A percentile compares a stretch with the other conserved stretches of the same genome.
phyloP scores from a whole-genome alignment of 2,329 filamentous ascomycete genomes.

The Lomentospora prolificans region DNA sequence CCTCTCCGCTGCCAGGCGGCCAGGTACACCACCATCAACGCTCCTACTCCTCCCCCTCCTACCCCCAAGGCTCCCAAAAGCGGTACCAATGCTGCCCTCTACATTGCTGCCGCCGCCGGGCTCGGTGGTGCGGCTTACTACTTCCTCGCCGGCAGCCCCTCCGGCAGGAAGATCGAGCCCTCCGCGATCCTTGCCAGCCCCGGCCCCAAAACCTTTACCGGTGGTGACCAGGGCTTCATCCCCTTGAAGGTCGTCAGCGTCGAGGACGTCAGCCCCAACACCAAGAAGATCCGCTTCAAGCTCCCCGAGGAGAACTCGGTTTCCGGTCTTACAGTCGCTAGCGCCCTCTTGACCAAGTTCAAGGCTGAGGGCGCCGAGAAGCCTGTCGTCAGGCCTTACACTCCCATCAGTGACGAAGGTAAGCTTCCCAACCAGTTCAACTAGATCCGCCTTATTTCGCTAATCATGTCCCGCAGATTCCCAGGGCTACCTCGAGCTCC shows the following conservation, averaged over 20 bases:
- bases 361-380: slow-evolving; percentile 77
- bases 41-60: slow-evolving; percentile 32
- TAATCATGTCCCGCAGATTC: slow-evolving; percentile 38
- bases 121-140: slow-evolving; percentile 50
- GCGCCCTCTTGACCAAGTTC: slow-evolving; percentile 86
- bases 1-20: slow-evolving; percentile 46
- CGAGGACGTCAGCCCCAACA: slow-evolving; percentile 84
- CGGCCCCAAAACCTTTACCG: slow-evolving; percentile 51
- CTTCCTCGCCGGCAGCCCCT: slow-evolving; percentile 28
- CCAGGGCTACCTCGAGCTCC: slow-evolving; percentile 72
- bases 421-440: slow-evolving; percentile 17
- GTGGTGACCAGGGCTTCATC: slow-evolving; percentile 84
- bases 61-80: slow-evolving; percentile 38
- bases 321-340: slow-evolving; percentile 72
- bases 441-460: too few species aligned
- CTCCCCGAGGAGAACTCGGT: slow-evolving; percentile 77
- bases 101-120: slow-evolving; percentile 48
- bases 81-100: slow-evolving; percentile 49
- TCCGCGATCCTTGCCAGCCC: slow-evolving; percentile 32
- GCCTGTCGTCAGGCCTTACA: slow-evolving; percentile 84
- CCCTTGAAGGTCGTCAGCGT: slow-evolving; percentile 69
- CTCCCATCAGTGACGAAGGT: slow-evolving; percentile 81
- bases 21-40: slow-evolving; percentile 55
- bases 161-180: slow-evolving; percentile 47
- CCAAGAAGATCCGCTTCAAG: slow-evolving; percentile 82